Evolutionary conservation across 2,329 filamentous ascomycete species (phyloP), one percentile per base, ranked within the genome.

Genomic region (Malbranchea zuffiana): DNA sequence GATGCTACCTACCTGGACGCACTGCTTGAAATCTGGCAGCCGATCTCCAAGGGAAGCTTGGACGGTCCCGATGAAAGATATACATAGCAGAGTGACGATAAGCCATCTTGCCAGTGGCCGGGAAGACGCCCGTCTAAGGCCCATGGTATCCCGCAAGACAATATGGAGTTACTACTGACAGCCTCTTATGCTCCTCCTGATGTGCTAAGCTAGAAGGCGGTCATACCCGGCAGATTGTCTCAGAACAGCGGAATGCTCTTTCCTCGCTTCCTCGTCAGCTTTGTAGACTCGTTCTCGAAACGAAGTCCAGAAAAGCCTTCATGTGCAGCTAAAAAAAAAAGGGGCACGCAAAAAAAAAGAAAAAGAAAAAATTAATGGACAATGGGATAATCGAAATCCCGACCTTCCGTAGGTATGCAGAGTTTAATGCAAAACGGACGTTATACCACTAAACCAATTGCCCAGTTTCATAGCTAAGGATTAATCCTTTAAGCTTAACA

Each of bases 1-100:
- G 19, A 24, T 27, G 15, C 10, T 28, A 60, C 65, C 46, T 66
- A 93, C 88, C 68, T 84, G 64, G 36, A 96, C 75, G 57, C 90
- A 98, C 59, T 86, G 70, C 54, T 71, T 73, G 58, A 98, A 98
- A 52, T 93, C 86, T 12, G 84, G 84, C 42, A 94, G 67, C 38
- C 76, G 72, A 60, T 98, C 90, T 47, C 90, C 90, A 32, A 78
- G 52, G 3, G 87, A 95, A 18, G 86, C 90, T 37, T 68, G 61
- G 11, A 67, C 60, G 15, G 51, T 50, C 26, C 56, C 56, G 38
- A 57, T 41, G 29, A 64, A 45, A 35, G 54, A 44, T 17, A 56
- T 47, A 39, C 60, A 35, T 13, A 57, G 37, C 39, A 56, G 34
- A n/a, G 63, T 45, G 30, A 43, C 54, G 35, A 54, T 55, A 37